Percentiles rank a stretch among this genome's conserved stretches.
Evolutionary conservation across 768 basidiomycete species (phyloP).

Genomic region (Mycena belliarum): DNA sequence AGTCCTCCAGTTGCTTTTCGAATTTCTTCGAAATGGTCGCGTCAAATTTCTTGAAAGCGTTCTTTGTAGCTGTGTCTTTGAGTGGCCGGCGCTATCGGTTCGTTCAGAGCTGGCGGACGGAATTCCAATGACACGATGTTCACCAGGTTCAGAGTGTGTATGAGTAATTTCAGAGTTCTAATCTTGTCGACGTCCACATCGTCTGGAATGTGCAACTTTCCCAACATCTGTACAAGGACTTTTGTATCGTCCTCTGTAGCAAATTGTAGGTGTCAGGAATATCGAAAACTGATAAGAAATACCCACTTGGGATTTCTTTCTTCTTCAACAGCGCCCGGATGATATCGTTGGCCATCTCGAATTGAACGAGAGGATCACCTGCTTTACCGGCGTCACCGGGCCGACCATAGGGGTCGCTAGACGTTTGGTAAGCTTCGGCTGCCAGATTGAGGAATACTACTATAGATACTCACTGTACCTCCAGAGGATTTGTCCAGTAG

Average conservation of each 20-base stretch:
- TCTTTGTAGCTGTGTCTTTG: conserved; percentile 60
- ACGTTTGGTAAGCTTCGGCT: background rate
- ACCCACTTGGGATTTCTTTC: conserved; percentile 55
- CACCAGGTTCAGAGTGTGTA: conserved; percentile 61
- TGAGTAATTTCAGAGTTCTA: conserved; percentile 58
- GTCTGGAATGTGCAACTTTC: conserved; percentile 69
- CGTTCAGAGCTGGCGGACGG: background rate
- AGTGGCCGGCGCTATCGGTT: conserved; percentile 39
- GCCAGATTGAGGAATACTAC: background rate
- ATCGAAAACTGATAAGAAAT: background rate
- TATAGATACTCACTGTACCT: conserved; percentile 46
- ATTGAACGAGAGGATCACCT: conserved; percentile 39
- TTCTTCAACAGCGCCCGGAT: conserved; percentile 35
- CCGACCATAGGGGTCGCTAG: conserved; percentile 21
- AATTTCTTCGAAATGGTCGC: conserved; percentile 67
- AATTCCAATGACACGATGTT: conserved; percentile 22
- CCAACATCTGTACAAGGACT: conserved; percentile 61
- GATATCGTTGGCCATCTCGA: conserved; percentile 53
- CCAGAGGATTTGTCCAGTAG: conserved; percentile 77
- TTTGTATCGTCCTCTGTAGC: conserved; percentile 66
- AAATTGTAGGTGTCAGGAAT: conserved; percentile 20
- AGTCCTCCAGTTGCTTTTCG: conserved; percentile 65
- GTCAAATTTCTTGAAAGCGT: conserved; percentile 75
- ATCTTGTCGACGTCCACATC: conserved; percentile 70
- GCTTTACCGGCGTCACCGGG: conserved; percentile 28